These are phyloP conservation scores for Symbiodinium pilosum DNA, from an alignment of 73 alveolate species.

Conservation along the genomic window DNA sequence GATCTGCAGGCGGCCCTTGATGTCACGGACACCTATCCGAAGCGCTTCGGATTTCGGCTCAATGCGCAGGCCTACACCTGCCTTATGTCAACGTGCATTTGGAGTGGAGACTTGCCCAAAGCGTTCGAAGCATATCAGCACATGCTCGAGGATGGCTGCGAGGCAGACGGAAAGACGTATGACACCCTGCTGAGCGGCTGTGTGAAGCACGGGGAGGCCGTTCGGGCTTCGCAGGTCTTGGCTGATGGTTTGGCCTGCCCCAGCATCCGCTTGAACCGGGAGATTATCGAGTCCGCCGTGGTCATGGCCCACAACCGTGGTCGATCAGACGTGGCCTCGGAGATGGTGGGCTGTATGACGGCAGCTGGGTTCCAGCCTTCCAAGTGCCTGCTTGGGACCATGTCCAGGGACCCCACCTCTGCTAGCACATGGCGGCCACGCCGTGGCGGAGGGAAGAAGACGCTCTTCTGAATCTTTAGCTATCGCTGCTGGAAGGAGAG, in stretches of 20 bases:
- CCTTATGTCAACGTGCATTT: constrained; percentile 63
- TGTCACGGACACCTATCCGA: constrained; percentile 52
- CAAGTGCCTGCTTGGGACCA: background rate
- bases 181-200: constrained; percentile 57
- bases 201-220: constrained; percentile 22
- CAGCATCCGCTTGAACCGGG: background rate
- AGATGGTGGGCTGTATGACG: background rate
- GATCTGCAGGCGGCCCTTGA: constrained; percentile 52
- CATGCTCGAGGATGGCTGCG: constrained; percentile 45
- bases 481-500: no score
- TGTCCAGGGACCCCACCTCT: background rate
- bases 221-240: constrained; percentile 8
- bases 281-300: constrained; percentile 42
- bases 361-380: background rate
- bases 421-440: no score
- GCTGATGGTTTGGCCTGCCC: background rate
- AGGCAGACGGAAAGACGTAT: constrained; percentile 51
- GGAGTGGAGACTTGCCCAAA: constrained; percentile 67
- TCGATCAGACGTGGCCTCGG: background rate
- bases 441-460: background rate
- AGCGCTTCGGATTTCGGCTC: constrained; percentile 27
- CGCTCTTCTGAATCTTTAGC: background rate
- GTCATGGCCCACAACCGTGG: constrained; percentile 11
- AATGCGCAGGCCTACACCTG: constrained; percentile 84
- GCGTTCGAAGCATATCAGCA: constrained; percentile 32